phyloP scores from a whole-genome alignment of 192 early-diverging fungal genomes.

The Polychytrium aggregatum region DNA sequence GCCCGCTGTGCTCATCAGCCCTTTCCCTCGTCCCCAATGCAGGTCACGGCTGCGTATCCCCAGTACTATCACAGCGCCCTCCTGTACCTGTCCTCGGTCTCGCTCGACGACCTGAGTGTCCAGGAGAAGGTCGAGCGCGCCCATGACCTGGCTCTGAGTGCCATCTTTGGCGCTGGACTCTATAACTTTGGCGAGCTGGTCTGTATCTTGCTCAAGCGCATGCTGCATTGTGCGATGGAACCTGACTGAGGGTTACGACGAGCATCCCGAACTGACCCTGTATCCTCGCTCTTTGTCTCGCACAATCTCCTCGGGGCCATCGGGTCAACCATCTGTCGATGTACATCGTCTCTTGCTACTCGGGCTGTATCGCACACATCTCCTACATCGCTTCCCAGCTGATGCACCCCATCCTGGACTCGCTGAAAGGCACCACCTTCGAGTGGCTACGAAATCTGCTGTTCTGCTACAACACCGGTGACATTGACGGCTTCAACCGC shows the following conservation, averaged over 20 bases:
- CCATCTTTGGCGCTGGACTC: conserved; percentile 85
- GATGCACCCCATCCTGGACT: conserved; percentile 79
- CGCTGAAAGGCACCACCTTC: conserved; percentile 59
- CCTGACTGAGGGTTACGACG: too few relatives aligned
- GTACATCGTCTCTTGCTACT: too few relatives aligned
- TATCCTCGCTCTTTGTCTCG: too few relatives aligned
- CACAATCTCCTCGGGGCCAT: too few relatives aligned
- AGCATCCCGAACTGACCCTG: too few relatives aligned
- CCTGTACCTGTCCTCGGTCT: conserved; percentile 84
- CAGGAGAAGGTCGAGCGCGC: conserved; percentile 82
- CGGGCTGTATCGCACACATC: too few relatives aligned
- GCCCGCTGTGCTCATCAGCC: too few relatives aligned
- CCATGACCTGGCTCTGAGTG: conserved; percentile 80
- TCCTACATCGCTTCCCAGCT: conserved; percentile 39
- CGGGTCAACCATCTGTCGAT: too few relatives aligned
- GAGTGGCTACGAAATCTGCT: conserved; percentile 81
- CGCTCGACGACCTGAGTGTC: conserved; percentile 63
- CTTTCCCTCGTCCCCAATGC: background rate
- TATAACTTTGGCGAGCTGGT: conserved; percentile 99
- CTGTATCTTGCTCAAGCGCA: conserved; percentile 12
- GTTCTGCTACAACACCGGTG: conserved; percentile 86
- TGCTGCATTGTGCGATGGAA: too few relatives aligned
- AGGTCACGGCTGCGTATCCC: conserved; percentile 80
- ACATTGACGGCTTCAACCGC: conserved; percentile 84
- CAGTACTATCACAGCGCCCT: conserved; percentile 94